Percentiles rank a stretch among this genome's conserved stretches.
Evolutionary conservation across 2,329 filamentous ascomycete species (phyloP).

Genomic region (Aspergillus candidus): DNA sequence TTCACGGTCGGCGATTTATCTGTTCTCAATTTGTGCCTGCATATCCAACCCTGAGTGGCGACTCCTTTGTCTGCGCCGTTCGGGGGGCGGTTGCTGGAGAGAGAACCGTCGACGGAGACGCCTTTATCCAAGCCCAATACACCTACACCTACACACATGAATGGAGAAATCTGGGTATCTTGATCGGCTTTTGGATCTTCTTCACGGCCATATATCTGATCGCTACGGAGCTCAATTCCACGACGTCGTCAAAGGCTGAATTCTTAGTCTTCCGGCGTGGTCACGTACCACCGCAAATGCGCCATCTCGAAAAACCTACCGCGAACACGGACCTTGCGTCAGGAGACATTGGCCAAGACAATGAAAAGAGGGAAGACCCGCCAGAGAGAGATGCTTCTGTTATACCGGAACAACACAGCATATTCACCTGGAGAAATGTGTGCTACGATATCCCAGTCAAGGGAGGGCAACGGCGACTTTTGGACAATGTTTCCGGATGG

Average conservation of each 20-base stretch:
- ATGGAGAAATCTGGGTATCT: constrained; percentile 65
- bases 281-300: constrained; percentile 40
- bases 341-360: constrained; percentile 11
- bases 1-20: constrained; percentile 51
- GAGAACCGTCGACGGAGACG: constrained; percentile 53
- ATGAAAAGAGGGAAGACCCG: not conserved
- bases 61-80: constrained; percentile 50
- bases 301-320: constrained; percentile 16
- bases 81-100: constrained; percentile 52
- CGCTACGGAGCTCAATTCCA: constrained; percentile 60
- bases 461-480: constrained; percentile 45
- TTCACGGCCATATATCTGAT: constrained; percentile 61
- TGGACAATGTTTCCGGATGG: constrained; percentile 51
- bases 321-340: constrained; percentile 13
- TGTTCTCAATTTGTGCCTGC: constrained; percentile 48
- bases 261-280: constrained; percentile 61
- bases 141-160: constrained; percentile 52
- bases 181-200: constrained; percentile 57
- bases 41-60: constrained; percentile 41
- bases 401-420: constrained; percentile 32
- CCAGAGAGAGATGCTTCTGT: constrained; percentile 14
- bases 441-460: constrained; percentile 51
- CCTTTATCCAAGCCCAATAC: constrained; percentile 53
- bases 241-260: constrained; percentile 59
- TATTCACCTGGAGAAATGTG: constrained; percentile 51